Conservation (phyloP, 441 rosid species). For the Erysimum pusillum region DNA sequence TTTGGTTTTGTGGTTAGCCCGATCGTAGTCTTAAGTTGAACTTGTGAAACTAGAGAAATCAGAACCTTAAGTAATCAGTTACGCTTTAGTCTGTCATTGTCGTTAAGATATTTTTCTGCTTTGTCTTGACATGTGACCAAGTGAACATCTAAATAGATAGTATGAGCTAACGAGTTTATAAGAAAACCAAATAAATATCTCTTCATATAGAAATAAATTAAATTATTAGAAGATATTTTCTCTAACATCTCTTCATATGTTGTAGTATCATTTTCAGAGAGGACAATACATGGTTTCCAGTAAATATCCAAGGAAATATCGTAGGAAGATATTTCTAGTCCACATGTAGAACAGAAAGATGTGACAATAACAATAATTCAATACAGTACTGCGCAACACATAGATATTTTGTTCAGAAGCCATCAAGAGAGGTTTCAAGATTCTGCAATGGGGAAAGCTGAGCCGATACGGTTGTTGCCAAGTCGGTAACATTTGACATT, state of each 20-base stretch:
- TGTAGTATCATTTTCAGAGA: conserved; percentile 31
- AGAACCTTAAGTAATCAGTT: conserved; percentile 17
- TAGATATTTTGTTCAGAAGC: conserved; percentile 34
- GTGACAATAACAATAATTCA: conserved; percentile 29
- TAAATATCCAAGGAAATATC: conserved; percentile 38
- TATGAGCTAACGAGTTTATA: background rate
- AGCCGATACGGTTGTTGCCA: conserved; percentile 70
- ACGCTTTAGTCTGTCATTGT: conserved; percentile 39
- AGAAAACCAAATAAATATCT: conserved; percentile 15
- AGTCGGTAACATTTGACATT: conserved; percentile 92
- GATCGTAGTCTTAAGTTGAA: conserved; percentile 17
- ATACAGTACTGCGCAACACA: conserved; percentile 6
- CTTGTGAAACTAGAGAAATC: background rate
- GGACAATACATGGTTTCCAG: conserved; percentile 35
- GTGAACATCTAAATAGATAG: conserved; percentile 5
- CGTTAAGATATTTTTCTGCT: conserved; percentile 21
- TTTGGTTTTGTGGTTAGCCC: conserved; percentile 25
- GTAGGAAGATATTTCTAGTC: conserved; percentile 33
- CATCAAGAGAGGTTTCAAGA: conserved; percentile 30
- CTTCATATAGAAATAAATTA: background rate
- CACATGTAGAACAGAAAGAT: conserved; percentile 14
- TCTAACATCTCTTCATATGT: conserved; percentile 11
- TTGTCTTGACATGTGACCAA: background rate
- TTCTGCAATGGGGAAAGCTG: conserved; percentile 82
- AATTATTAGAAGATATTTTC: conserved; percentile 36